Evolutionary conservation across 2,329 filamentous ascomycete species (phyloP).

Genomic region (Cercospora citrullina): DNA sequence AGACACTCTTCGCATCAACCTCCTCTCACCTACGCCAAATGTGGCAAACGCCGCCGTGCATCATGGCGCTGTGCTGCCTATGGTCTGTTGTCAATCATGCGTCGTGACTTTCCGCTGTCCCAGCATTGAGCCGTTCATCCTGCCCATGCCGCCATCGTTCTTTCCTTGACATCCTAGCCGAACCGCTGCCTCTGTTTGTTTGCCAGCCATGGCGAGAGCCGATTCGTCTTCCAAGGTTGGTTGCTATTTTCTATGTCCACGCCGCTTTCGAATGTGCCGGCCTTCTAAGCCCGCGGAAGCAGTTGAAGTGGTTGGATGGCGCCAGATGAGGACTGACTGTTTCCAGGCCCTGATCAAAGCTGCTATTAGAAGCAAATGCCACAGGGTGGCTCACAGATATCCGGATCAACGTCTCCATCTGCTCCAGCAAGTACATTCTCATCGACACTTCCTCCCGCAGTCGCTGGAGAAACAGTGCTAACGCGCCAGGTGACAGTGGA

Average conservation of each 20-base stretch:
- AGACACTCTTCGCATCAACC: constrained; percentile 6
- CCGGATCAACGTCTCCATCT: constrained; percentile 9
- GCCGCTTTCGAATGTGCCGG: neutral
- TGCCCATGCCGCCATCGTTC: neutral
- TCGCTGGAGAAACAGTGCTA: neutral
- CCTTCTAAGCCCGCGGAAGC: neutral
- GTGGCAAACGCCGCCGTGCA: neutral
- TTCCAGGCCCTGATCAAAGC: constrained; percentile 20
- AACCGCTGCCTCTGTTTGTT: neutral
- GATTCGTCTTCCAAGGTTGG: constrained; percentile 12
- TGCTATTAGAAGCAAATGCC: constrained; percentile 21
- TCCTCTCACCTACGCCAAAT: neutral
- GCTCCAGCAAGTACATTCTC: constrained; percentile 13
- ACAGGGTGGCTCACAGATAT: constrained; percentile 16
- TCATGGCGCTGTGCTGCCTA: neutral
- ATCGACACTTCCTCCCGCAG: neutral
- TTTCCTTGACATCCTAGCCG: constrained; percentile 4
- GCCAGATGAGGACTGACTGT: neutral
- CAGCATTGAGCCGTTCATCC: neutral
- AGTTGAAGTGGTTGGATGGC: neutral
- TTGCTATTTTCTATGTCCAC: neutral
- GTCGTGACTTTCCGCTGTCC: constrained; percentile 1
- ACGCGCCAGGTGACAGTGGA: constrained; percentile 1
- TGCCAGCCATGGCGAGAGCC: constrained; percentile 11
- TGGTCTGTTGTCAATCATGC: neutral